Base-by-base conservation (phyloP, 2,329 filamentous ascomycete species). In the Aspergillus japonicus region DNA sequence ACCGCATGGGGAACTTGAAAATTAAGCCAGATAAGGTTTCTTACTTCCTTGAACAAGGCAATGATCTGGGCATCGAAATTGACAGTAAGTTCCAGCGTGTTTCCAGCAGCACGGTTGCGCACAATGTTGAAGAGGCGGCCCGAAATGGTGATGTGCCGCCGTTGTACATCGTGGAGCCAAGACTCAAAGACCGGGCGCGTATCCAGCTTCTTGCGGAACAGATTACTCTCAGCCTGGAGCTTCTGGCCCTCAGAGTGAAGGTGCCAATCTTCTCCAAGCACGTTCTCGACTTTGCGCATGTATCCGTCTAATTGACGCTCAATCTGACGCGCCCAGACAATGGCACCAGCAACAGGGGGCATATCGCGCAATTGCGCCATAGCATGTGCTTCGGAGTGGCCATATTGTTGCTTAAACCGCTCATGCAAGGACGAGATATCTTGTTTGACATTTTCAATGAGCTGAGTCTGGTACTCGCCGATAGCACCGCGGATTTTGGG, bases 401-500 rank as follows among this genome's bases (percentile, higher is more conserved):
- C 96, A 75, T 99, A 99, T 73, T 99, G 95, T 74, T 96, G 92
- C 80, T 98, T 99, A 83, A 98, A 99, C 31, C 95, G 90, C 79
- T 98, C 92, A 69, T 99, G 96, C 29, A 99, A 83, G 4, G 89
- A 88, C 48, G 91, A 89, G 68, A 99, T 99, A 71, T 96, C 96
- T 71, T 92, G 89, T 75, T 98, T 98, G 69, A 99, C 95, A 68
- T 96, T 96, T 69, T 97, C 93, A 74, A 99, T 96, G 35, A 99
- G 87, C 76, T 97, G 93, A 4, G 94, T 95, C 76, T 99, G 95
- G 74, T 99, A 99, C 78, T 99, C 94, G 48, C 92, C 91, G 71
- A 99, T 99, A 57, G 95, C 96, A 66, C 96, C 93, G 66, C 95
- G 89, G 78, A 99, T 98, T 83, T 99, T 99, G n/a, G 95, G 95